Base-by-base conservation (phyloP, 2,329 filamentous ascomycete species). In the Ascochyta fabae region DNA sequence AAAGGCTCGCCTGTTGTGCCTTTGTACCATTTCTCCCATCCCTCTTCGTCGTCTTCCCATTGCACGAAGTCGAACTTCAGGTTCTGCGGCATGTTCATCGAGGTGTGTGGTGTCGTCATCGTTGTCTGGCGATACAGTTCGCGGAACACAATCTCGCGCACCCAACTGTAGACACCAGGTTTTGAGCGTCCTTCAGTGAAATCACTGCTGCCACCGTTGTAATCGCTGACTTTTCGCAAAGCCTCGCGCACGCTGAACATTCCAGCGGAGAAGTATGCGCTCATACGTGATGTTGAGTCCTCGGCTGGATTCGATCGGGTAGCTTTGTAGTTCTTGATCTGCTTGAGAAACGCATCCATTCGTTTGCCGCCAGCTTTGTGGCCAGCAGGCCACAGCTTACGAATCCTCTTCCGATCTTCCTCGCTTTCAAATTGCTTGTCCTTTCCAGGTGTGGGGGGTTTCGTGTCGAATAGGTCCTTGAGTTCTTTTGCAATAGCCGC, bases 71-170 rank as follows among this genome's bases (percentile, higher is more conserved):
- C 79, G 56, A 83, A 81, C 49, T 83, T 83, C 19, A 83, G 70
- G 48, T 82, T 82, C 46, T 81, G 79, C 0, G 80, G 80, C 1
- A 82, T 61, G 34, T 81, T 82, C 79, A 83, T 82, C 15, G 71
- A 70, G 4, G 75, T 80, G 52, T 83, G 80, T 0, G 80, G 80
- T 0, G 77, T 79, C 10, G 69, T 72, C 49, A 81, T 65, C 6
- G 76, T 78, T 3, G 78, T 78, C 49, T 83, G 81, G 12, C 80
- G 72, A 64, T 83, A 83, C 23, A 82, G 74, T 57, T 83, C 81
- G 1, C 80, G 76, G 61, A 83, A 83, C 3, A 80, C 79, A 46
- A 83, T 74, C 62, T 83, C 81, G 9, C 81, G 79, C 1, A 83
- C 80, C 80, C 80, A 83, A 8, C 74, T 64, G 33, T 75, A 71